A percentile compares a stretch with the other conserved stretches of the same genome.
These are phyloP conservation scores for Pholiota adiposa DNA, from an alignment of 1,284 basidiomycete species.

Conservation along the genomic window DNA sequence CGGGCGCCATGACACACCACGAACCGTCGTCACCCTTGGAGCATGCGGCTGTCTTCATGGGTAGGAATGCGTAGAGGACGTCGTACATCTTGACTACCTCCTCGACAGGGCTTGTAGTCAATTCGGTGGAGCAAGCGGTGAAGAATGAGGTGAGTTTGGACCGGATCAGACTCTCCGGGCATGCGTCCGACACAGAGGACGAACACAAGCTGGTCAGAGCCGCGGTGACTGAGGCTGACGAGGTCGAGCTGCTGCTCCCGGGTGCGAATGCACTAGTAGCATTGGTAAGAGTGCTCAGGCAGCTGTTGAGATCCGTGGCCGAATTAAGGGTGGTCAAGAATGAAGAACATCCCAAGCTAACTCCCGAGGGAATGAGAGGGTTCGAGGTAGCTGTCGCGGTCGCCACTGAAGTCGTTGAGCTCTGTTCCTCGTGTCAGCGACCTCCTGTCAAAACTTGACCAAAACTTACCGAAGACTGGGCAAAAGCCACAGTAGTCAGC, in stretches of 20 bases:
- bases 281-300: conserved; percentile 66
- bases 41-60: conserved; percentile 73
- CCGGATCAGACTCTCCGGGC: conserved; percentile 64
- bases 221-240: conserved; percentile 50
- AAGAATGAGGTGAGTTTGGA: conserved; percentile 71
- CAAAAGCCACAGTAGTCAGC: conserved; percentile 49
- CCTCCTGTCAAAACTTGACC: no score
- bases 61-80: conserved; percentile 71
- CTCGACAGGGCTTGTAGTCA: conserved; percentile 53
- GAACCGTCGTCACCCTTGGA: conserved; percentile 68
- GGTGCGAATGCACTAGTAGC: conserved; percentile 68
- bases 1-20: conserved; percentile 62
- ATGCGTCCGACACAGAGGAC: conserved; percentile 43
- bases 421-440: conserved; percentile 1
- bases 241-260: conserved; percentile 41
- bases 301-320: conserved; percentile 60
- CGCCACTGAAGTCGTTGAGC: conserved; percentile 19
- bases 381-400: conserved; percentile 35
- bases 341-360: conserved; percentile 58
- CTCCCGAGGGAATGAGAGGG: conserved; percentile 65
- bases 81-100: conserved; percentile 75
- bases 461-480: conserved; percentile 43
- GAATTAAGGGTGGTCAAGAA: conserved; percentile 71
- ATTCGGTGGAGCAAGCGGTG: conserved; percentile 68
- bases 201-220: conserved; percentile 67